Evolutionary conservation across 1,139 yeast genomes (phyloP), one percentile per base, ranked within the genome.

Genomic region (Geotrichum restrictum): DNA sequence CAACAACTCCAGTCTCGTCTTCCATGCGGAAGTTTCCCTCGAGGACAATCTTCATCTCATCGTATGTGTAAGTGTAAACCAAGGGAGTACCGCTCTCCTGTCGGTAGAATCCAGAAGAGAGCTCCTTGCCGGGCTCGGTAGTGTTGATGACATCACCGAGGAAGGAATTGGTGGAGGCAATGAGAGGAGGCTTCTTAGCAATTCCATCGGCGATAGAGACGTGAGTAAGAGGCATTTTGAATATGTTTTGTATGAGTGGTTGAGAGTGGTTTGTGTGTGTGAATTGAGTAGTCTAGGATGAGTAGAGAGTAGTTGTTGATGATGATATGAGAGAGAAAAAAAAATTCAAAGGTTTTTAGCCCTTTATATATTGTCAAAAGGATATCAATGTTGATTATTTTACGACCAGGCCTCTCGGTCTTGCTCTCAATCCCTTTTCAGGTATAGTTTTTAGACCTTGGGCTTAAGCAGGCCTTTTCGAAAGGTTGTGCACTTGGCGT

Each of bases 1-100:
- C 82, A 58, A 76, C 75, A 64, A 73, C 72, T 14, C 87, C 87
- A 49, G 80, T 74, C 69, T 81, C 87, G 61, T 83, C 88, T 51
- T 79, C 64, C 60, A 83, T 74, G 53, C 72, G 72, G 73, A 79
- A 80, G 63, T 79, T 82, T 57, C 88, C 88, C 65, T 81, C 85
- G 60, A 82, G 71, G 64, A 82, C 76, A 62, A 83, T 74, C 70
- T 83, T 83, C 85, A 81, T 81, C 71, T 83, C 88, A 64, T 83
- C 88, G 68, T 82, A 83, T 64, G 72, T 72, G 69, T 83, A 83
- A 53, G 73, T 70, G 75, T 82, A 83, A 22, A 79, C 85, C 63
- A 83, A 76, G 48, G 84, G 79, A 64, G 80, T 82, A 55, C 88
- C 88, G 57, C 74, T 72, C 66, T 81, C 83, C 70, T 82, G 87